Evolutionary conservation across 805 yeast genomes (phyloP), one percentile per base, ranked within the genome.

Genomic region (Wickerhamomyces hampshirensis): DNA sequence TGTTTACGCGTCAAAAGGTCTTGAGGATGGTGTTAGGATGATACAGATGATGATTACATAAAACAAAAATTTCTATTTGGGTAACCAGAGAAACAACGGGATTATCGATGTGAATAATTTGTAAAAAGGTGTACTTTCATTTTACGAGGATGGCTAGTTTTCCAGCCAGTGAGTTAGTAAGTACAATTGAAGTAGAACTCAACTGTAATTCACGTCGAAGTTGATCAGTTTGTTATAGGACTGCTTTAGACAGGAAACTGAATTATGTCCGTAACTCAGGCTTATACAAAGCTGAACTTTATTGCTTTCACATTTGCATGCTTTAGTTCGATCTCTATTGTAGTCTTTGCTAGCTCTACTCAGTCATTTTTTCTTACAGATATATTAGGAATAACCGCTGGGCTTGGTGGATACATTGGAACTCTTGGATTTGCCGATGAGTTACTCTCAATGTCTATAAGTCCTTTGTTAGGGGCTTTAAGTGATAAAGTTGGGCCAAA

Each of bases 401-500:
- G 53, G 23, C 48, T 60, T 39, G 78, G 78, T 10, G 60, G 65
- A 26, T 66, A 66, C 35, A 67, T 71, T 19, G 77, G 78, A 1
- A 58, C 67, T 3, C 50, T 74, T 21, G 75, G 76, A 1, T 69
- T 77, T 28, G 70, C 68, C 13, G 88, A 81, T 52, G 88, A 82
- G 51, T 39, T 80, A 8, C 58, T 75, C 0, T 65, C 76, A 5
- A 69, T 81, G 34, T 31, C 66, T 0, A 46, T 68, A 13, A 70
- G 83, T 10, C 88, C 89, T 0, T 56, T 80, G 16, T 59, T 80
- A 43, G 91, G 89, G 4, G 72, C 81, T 0, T 48, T 77, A 18
- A 68, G 76, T 44, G 89, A 82, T 50, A 69, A 71, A 45, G 56
- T 79, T 33, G 87, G 87, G 5, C 64, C 86, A 2, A 68, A 79